Percentiles rank a stretch among this genome's conserved stretches.
These are phyloP conservation scores for Fomitiporia mediterranea DNA, from an alignment of 1,284 basidiomycete genomes.

Conservation along the genomic window DNA sequence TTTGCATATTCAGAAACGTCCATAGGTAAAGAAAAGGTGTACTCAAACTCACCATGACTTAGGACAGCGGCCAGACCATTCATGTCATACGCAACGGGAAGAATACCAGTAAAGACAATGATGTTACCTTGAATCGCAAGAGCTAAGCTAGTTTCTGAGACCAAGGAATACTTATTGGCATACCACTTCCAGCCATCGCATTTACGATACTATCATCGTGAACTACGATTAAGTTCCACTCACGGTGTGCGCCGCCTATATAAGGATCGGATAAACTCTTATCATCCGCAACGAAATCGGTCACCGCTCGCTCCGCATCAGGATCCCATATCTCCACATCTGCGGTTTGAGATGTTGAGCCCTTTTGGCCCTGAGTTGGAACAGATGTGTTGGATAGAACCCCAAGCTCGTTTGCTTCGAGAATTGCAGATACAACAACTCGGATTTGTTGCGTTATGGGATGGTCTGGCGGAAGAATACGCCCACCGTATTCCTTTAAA, in stretches of 20 bases:
- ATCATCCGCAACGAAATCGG: constrained; percentile 25
- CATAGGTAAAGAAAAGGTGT: neutral
- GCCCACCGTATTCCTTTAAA: constrained; percentile 48
- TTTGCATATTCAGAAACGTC: neutral
- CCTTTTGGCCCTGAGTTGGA: neutral
- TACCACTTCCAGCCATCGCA: constrained; percentile 76
- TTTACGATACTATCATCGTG: constrained; percentile 72
- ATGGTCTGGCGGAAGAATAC: constrained; percentile 67
- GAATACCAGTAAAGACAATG: constrained; percentile 86
- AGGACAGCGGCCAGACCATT: constrained; percentile 84
- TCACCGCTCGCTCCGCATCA: constrained; percentile 19
- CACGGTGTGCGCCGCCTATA: constrained; percentile 22
- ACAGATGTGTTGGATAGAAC: constrained; percentile 33
- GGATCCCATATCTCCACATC: constrained; percentile 20
- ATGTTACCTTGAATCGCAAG: constrained; percentile 50
- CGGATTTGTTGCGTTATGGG: constrained; percentile 63
- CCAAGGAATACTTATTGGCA: constrained; percentile 20
- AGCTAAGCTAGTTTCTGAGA: neutral
- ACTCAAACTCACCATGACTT: constrained; percentile 62
- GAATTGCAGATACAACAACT: constrained; percentile 67
- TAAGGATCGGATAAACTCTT: constrained; percentile 28
- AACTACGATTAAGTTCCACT: constrained; percentile 82
- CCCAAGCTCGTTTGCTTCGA: constrained; percentile 71
- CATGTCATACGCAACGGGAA: constrained; percentile 76
- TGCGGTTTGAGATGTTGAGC: neutral